phyloP scores from a whole-genome alignment of 352 stramenopile species.

The Thalassiosira hispida region DNA sequence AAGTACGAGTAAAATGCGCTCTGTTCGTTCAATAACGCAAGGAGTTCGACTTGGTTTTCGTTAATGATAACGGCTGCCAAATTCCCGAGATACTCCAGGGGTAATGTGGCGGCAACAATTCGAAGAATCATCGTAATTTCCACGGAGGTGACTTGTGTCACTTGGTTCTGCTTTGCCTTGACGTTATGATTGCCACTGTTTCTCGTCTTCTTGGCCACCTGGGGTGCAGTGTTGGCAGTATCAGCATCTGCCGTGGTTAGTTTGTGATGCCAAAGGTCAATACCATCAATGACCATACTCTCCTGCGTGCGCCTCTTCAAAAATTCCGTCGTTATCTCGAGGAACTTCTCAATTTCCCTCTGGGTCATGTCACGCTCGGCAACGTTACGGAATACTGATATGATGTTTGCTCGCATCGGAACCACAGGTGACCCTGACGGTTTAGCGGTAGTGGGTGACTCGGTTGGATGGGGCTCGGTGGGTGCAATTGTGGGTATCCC shows the following conservation, averaged over 20 bases:
- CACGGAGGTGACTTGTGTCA: slow-evolving; percentile 15
- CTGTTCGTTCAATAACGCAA: slow-evolving; percentile 20
- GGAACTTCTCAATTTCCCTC: slow-evolving; percentile 33
- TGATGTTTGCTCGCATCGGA: slow-evolving; percentile 17
- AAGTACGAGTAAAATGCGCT: slow-evolving; percentile 32
- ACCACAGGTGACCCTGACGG: slow-evolving; percentile 18
- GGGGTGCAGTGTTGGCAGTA: background rate
- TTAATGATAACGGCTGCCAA: slow-evolving; percentile 26
- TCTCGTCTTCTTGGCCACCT: background rate
- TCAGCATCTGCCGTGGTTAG: slow-evolving; percentile 17
- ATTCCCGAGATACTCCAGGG: slow-evolving; percentile 23
- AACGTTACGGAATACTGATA: slow-evolving; percentile 18
- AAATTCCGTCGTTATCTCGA: slow-evolving; percentile 29
- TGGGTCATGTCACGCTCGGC: slow-evolving; percentile 22
- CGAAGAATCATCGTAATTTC: slow-evolving; percentile 28
- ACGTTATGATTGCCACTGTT: background rate
- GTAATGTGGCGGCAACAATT: slow-evolving; percentile 12
- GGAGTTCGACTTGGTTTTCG: slow-evolving; percentile 22
- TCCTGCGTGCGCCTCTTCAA: slow-evolving; percentile 25
- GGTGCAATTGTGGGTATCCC: background rate
- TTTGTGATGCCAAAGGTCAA: slow-evolving; percentile 43
- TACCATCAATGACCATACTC: slow-evolving; percentile 29
- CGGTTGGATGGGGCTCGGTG: slow-evolving; percentile 6
- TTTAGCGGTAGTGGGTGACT: slow-evolving; percentile 4
- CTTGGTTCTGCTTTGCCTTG: background rate